A percentile compares a stretch with the other conserved stretches of the same genome.
phyloP scores from a whole-genome alignment of 768 basidiomycete genomes.

The Trametes cubensis region DNA sequence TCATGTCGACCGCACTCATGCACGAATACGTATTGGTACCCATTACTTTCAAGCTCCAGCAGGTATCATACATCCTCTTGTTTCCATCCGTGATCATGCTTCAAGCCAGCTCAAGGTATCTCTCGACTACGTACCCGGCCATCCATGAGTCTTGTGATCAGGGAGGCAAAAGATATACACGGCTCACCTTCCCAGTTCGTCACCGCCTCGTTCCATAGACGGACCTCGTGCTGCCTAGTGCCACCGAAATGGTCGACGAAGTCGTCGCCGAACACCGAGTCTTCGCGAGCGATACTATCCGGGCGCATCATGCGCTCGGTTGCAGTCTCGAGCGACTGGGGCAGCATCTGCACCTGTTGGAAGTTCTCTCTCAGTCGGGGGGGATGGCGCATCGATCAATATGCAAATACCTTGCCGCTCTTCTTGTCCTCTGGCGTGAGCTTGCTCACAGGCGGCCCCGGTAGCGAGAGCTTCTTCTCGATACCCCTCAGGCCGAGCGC shows the following conservation, averaged over 20 bases:
- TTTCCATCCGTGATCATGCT: neutral
- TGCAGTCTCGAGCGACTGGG: constrained; percentile 77
- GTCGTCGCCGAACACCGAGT: constrained; percentile 72
- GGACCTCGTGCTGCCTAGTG: constrained; percentile 91
- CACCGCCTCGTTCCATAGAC: constrained; percentile 84
- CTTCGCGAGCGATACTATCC: constrained; percentile 80
- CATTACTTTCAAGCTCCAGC: too few relatives aligned
- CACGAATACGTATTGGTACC: too few relatives aligned
- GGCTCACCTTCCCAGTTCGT: constrained; percentile 90
- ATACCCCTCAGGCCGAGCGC: constrained; percentile 87
- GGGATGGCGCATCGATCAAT: neutral
- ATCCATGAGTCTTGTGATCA: neutral
- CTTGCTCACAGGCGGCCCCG: constrained; percentile 69
- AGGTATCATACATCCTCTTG: neutral
- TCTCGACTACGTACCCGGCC: constrained; percentile 58
- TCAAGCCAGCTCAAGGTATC: constrained; percentile 82
- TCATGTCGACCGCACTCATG: too few relatives aligned
- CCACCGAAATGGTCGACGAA: constrained; percentile 96
- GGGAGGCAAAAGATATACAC: neutral
- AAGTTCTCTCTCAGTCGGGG: constrained; percentile 2
- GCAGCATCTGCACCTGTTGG: constrained; percentile 70
- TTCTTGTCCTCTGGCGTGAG: constrained; percentile 57
- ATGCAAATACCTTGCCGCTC: constrained; percentile 51
- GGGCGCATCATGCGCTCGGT: constrained; percentile 77
- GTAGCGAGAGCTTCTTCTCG: constrained; percentile 67